Evolutionary conservation across 768 basidiomycete genomes (phyloP).

Genomic region (Serendipita sp.): DNA sequence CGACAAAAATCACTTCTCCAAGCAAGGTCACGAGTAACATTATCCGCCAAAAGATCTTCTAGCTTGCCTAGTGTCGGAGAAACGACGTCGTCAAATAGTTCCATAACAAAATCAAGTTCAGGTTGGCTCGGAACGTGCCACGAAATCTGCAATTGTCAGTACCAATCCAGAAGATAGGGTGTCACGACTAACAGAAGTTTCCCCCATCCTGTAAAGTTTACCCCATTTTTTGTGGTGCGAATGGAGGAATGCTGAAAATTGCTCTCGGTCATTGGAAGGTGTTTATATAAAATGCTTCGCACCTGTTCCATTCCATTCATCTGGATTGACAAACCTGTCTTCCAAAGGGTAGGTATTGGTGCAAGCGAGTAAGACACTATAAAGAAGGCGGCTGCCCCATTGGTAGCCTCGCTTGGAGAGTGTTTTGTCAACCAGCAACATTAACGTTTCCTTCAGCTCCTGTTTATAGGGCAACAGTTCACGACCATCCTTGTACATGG

Average conservation of each 20-base stretch:
- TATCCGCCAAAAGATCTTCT: constrained; percentile 37
- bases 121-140: constrained; percentile 62
- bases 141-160: constrained; percentile 28
- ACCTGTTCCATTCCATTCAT: constrained; percentile 64
- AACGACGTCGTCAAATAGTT: constrained; percentile 49
- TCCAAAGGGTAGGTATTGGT: constrained; percentile 72
- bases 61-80: constrained; percentile 44
- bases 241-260: constrained; percentile 39
- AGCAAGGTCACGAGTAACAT: constrained; percentile 33
- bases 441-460: constrained; percentile 43
- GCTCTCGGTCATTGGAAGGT: background rate
- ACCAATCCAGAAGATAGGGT: background rate
- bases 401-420: constrained; percentile 70
- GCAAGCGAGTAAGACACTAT: constrained; percentile 53
- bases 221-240: constrained; percentile 71
- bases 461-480: constrained; percentile 51
- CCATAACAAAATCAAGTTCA: constrained; percentile 63
- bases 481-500: constrained; percentile 43
- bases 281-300: constrained; percentile 7
- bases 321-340: constrained; percentile 63
- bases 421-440: constrained; percentile 50
- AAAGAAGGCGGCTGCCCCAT: constrained; percentile 63
- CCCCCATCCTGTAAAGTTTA: constrained; percentile 50
- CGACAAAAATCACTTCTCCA: constrained; percentile 86
- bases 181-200: constrained; percentile 39